Percentiles rank a stretch among this genome's conserved stretches.
These are phyloP conservation scores for Entomophthora muscae DNA, from an alignment of 371 early-diverging fungal species.

Conservation along the genomic window DNA sequence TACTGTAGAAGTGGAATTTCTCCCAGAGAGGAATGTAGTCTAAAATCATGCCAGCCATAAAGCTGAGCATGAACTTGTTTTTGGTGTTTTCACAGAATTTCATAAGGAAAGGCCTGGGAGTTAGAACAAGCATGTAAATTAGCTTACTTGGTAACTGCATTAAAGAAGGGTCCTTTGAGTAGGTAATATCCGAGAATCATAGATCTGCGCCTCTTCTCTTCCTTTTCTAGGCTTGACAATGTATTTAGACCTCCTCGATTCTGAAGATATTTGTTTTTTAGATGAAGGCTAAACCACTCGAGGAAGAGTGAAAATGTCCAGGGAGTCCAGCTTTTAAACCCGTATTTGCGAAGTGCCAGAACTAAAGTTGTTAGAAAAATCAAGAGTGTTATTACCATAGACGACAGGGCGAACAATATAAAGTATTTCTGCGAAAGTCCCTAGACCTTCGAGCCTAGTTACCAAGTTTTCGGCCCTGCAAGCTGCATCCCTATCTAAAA, in stretches of 20 bases:
- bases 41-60: slow-evolving; percentile 44
- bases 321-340: slow-evolving; percentile 62
- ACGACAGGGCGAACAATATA: slow-evolving; percentile 71
- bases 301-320: slow-evolving; percentile 68
- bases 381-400: slow-evolving; percentile 28
- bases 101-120: slow-evolving; percentile 10
- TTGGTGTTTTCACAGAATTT: slow-evolving; percentile 25
- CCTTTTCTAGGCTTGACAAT: slow-evolving; percentile 43
- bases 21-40: slow-evolving; percentile 93
- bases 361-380: slow-evolving; percentile 21
- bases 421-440: slow-evolving; percentile 51
- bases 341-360: slow-evolving; percentile 50
- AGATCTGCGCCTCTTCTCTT: slow-evolving; percentile 51
- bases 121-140: not conserved
- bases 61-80: slow-evolving; percentile 24
- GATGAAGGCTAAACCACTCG: slow-evolving; percentile 36
- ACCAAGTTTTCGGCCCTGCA: slow-evolving; percentile 51
- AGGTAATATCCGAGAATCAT: slow-evolving; percentile 58
- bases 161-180: slow-evolving; percentile 71
- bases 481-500: slow-evolving; percentile 36
- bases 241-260: slow-evolving; percentile 15
- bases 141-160: slow-evolving; percentile 49
- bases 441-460: slow-evolving; percentile 27
- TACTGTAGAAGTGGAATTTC: slow-evolving; percentile 73
- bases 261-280: slow-evolving; percentile 18